A percentile compares a stretch with the other conserved stretches of the same genome.
phyloP scores from a whole-genome alignment of 495 filamentous ascomycete species.

The Penicillium psychrofluorescens region DNA sequence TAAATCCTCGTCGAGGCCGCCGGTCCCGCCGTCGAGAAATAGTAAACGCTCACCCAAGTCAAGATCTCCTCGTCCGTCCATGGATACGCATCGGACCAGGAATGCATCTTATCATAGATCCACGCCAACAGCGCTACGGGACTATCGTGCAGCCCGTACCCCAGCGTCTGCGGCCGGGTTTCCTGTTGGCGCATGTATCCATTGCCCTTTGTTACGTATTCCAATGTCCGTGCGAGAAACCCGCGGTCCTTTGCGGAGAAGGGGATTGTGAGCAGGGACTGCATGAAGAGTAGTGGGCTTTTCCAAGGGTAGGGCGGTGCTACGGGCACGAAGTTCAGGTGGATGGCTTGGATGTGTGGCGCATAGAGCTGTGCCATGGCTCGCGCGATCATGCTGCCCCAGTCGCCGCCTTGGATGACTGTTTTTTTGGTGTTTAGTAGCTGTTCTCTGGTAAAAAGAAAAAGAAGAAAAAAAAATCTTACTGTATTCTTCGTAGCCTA shows the following conservation, averaged over 20 bases:
- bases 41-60: constrained; percentile 48
- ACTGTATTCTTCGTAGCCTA: constrained; percentile 41
- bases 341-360: constrained; percentile 31
- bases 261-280: constrained; percentile 25
- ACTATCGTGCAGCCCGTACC: constrained; percentile 42
- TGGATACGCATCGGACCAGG: constrained; percentile 41
- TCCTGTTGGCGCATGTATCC: constrained; percentile 39
- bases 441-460: no score
- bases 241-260: constrained; percentile 27
- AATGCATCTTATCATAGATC: constrained; percentile 49
- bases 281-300: constrained; percentile 26
- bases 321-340: constrained; percentile 36
- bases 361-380: constrained; percentile 34
- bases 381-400: constrained; percentile 38
- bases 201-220: constrained; percentile 30
- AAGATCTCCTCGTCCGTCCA: constrained; percentile 51
- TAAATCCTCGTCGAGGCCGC: constrained; percentile 44
- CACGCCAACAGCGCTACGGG: constrained; percentile 46
- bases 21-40: constrained; percentile 43
- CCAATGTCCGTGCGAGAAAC: constrained; percentile 20
- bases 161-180: constrained; percentile 44
- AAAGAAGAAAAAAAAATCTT: not conserved
- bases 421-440: not conserved
- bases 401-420: constrained; percentile 47
- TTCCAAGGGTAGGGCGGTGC: constrained; percentile 24